These are phyloP conservation scores for Taphrina communis DNA, from an alignment of 1,139 yeast genomes.

Conservation along the genomic window DNA sequence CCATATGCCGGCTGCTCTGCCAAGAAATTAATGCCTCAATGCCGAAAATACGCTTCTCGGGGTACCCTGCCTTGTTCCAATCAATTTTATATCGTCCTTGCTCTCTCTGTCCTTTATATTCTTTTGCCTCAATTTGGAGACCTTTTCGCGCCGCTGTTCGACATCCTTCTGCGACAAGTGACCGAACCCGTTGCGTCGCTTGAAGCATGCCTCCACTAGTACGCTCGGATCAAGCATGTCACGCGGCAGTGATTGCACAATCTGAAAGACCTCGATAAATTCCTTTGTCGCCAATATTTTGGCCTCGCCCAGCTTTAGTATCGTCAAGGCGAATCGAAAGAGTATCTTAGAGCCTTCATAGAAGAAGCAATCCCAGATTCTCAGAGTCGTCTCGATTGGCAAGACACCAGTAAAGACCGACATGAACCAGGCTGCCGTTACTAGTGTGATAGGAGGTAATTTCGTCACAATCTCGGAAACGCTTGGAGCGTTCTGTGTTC, in stretches of 20 bases:
- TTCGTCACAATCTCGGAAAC: conserved; percentile 69
- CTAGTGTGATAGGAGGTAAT: conserved; percentile 87
- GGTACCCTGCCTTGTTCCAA: conserved; percentile 4
- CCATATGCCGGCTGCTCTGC: too few species aligned
- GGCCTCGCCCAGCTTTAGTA: conserved; percentile 79
- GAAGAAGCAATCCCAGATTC: conserved; percentile 95
- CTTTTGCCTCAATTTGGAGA: conserved; percentile 22
- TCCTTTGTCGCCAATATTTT: conserved; percentile 62
- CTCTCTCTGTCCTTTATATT: neutral
- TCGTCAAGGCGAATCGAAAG: conserved; percentile 80
- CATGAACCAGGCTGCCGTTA: conserved; percentile 98
- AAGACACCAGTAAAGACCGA: conserved; percentile 84
- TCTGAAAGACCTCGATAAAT: conserved; percentile 85
- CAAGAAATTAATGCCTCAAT: neutral
- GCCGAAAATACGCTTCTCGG: conserved; percentile 17
- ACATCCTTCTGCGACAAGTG: conserved; percentile 82
- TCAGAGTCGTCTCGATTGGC: conserved; percentile 82
- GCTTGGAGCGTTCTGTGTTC: conserved; percentile 22
- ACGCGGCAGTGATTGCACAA: conserved; percentile 82
- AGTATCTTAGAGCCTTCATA: conserved; percentile 88
- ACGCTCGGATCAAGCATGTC: conserved; percentile 69
- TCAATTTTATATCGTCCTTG: conserved; percentile 19
- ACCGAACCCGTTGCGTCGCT: conserved; percentile 74
- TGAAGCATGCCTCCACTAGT: conserved; percentile 75
- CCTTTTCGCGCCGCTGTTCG: conserved; percentile 57